These are phyloP conservation scores for Earliella scabrosa DNA, from an alignment of 1,284 basidiomycete species.

Conservation along the genomic window DNA sequence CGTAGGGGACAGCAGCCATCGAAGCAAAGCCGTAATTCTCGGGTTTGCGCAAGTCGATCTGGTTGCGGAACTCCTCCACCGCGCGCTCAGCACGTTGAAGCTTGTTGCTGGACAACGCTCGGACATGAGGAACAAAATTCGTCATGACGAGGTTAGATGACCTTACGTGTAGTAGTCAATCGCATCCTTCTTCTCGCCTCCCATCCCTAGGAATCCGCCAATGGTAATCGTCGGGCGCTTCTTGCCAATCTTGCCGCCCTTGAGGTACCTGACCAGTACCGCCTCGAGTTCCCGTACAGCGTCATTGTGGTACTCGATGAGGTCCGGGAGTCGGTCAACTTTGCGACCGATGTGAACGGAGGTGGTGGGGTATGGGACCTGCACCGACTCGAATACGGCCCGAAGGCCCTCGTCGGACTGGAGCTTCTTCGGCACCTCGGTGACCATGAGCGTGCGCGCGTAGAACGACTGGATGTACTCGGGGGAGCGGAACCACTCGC, in stretches of 20 bases:
- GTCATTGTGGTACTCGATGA: slow-evolving; percentile 86
- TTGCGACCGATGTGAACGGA: slow-evolving; percentile 82
- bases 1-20: slow-evolving; percentile 91
- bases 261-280: slow-evolving; percentile 84
- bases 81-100: slow-evolving; percentile 77
- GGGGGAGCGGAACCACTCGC: slow-evolving; percentile 76
- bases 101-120: slow-evolving; percentile 54
- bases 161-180: slow-evolving; percentile 84
- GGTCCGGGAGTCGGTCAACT: slow-evolving; percentile 75
- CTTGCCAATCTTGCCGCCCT: slow-evolving; percentile 72
- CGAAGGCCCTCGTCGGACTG: slow-evolving; percentile 81
- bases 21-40: slow-evolving; percentile 95
- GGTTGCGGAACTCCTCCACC: slow-evolving; percentile 78
- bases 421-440: slow-evolving; percentile 72
- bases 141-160: background rate
- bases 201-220: slow-evolving; percentile 75
- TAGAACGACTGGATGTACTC: slow-evolving; percentile 80
- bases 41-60: slow-evolving; percentile 77
- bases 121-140: no score
- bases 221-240: slow-evolving; percentile 77
- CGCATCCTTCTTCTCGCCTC: slow-evolving; percentile 79
- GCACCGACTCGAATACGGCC: slow-evolving; percentile 70
- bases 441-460: slow-evolving; percentile 79
- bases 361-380: slow-evolving; percentile 84
- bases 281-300: slow-evolving; percentile 85